Conservation (phyloP, 129 eudicot species). For the Flaveria robusta region DNA sequence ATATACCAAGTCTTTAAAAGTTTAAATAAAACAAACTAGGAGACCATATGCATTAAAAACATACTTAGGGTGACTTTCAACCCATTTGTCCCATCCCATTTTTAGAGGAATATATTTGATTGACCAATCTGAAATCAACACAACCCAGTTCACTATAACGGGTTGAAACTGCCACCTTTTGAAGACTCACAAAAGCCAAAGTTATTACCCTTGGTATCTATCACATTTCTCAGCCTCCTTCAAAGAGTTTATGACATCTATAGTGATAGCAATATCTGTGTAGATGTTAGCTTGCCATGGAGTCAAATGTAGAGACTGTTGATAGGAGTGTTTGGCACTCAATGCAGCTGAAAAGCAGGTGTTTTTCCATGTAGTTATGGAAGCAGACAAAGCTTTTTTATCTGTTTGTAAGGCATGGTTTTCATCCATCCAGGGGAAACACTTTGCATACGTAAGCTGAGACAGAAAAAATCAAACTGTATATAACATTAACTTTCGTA, state of each 20-base stretch:
- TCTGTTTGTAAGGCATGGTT: constrained; percentile 37
- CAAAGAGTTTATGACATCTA: constrained; percentile 54
- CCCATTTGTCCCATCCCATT: background rate
- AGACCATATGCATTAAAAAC: background rate
- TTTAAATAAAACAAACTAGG: background rate
- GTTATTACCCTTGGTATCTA: constrained; percentile 21
- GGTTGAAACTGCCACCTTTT: background rate
- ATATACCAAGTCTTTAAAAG: background rate
- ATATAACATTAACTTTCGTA: constrained; percentile 16
- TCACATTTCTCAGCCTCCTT: constrained; percentile 45
- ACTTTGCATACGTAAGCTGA: constrained; percentile 84
- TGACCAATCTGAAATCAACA: background rate
- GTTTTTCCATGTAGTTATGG: constrained; percentile 70
- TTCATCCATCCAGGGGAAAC: constrained; percentile 91
- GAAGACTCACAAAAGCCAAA: constrained; percentile 4
- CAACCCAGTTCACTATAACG: background rate
- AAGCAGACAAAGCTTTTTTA: constrained; percentile 56
- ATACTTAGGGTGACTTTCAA: background rate
- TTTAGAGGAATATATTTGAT: background rate
- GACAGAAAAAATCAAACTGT: constrained; percentile 32
- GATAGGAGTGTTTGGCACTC: constrained; percentile 73
- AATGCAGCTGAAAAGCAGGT: constrained; percentile 65
- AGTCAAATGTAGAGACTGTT: constrained; percentile 82
- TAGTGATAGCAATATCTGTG: constrained; percentile 74
- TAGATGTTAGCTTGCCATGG: constrained; percentile 98